Conservation (phyloP, 2,329 filamentous ascomycete genomes). For the Colletotrichum lini region DNA sequence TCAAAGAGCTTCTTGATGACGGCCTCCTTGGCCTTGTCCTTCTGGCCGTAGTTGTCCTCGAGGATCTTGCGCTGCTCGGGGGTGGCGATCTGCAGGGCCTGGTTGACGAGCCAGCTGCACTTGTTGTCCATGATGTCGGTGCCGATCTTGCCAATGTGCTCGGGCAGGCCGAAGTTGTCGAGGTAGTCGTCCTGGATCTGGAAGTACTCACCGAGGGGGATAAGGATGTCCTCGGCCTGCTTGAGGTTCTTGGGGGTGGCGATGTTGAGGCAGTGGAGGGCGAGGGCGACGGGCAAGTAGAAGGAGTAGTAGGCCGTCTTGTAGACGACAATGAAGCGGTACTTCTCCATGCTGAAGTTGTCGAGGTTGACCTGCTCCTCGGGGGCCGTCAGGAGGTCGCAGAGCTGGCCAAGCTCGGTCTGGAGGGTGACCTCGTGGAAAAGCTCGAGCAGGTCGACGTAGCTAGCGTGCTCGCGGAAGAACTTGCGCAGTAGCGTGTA, state of each 20-base stretch:
- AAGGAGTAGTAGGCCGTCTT: conserved; percentile 99
- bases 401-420: conserved; percentile 95
- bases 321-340: conserved; percentile 98
- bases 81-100: conserved; percentile 84
- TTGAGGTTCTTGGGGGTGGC: conserved; percentile 92
- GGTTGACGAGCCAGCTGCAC: conserved; percentile 98
- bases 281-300: conserved; percentile 95
- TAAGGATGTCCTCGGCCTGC: conserved; percentile 90
- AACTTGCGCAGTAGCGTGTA: conserved; percentile 94
- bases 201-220: conserved; percentile 99
- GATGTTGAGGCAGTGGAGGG: conserved; percentile 86
- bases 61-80: conserved; percentile 90
- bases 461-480: conserved; percentile 89
- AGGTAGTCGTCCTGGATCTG: conserved; percentile 99
- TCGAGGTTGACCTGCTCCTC: conserved; percentile 93
- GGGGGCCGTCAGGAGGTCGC: conserved; percentile 94
- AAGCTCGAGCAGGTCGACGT: conserved; percentile 92
- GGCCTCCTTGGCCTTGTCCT: conserved; percentile 86
- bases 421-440: conserved; percentile 96
- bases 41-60: conserved; percentile 94
- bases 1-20: conserved; percentile 91
- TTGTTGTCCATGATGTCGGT: conserved; percentile 99
- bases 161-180: conserved; percentile 94
- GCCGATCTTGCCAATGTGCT: conserved; percentile 97
- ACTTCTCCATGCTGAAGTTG: conserved; percentile 97